These are phyloP conservation scores for Taphrina pruni DNA, from an alignment of 1,139 yeast species.

Conservation along the genomic window DNA sequence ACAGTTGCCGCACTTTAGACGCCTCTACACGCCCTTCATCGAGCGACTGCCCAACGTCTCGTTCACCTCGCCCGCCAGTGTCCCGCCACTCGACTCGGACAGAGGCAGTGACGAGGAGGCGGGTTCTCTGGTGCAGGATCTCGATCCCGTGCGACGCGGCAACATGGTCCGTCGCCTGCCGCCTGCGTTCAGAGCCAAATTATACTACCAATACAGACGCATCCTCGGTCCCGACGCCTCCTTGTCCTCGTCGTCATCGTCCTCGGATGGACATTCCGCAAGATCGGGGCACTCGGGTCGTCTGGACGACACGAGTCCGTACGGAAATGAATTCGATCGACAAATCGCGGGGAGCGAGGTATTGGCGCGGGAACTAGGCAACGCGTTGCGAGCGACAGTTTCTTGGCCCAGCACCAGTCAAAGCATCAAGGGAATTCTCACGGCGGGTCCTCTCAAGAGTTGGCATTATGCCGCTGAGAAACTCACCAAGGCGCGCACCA, in stretches of 20 bases:
- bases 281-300: neutral
- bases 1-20: constrained; percentile 71
- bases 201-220: constrained; percentile 50
- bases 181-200: constrained; percentile 57
- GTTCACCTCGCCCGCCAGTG: constrained; percentile 32
- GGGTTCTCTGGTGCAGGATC: constrained; percentile 53
- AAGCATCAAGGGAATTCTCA: constrained; percentile 78
- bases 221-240: constrained; percentile 51
- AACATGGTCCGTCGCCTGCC: constrained; percentile 59
- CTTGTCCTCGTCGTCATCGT: constrained; percentile 45
- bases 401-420: constrained; percentile 74
- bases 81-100: neutral
- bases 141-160: constrained; percentile 52
- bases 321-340: constrained; percentile 51
- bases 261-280: too few species aligned
- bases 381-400: constrained; percentile 65
- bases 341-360: constrained; percentile 55
- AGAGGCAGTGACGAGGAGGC: constrained; percentile 34
- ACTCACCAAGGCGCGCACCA: constrained; percentile 49
- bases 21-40: constrained; percentile 72
- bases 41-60: constrained; percentile 55
- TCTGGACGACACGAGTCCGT: constrained; percentile 27
- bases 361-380: constrained; percentile 55
- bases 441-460: constrained; percentile 82
- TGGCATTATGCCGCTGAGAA: constrained; percentile 81